phyloP scores from a whole-genome alignment of 345 rosid genomes.

The Xanthoceras sorbifolium region DNA sequence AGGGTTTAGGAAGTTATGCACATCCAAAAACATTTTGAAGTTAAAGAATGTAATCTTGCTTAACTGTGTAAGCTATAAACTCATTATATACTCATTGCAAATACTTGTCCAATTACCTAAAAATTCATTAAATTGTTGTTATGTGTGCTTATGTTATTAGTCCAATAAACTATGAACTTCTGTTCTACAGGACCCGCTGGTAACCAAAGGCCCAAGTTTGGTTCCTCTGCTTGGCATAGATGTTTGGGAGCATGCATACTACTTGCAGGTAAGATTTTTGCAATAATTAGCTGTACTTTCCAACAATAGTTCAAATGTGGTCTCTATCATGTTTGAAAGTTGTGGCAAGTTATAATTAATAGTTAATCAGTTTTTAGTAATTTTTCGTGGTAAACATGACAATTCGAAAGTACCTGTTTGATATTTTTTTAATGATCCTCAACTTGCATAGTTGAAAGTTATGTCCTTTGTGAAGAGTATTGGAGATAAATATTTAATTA shows the following conservation, averaged over 20 bases:
- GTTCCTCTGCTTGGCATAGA: conserved; percentile 90
- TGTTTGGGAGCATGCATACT: conserved; percentile 99
- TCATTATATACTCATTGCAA: neutral
- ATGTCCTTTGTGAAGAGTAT: too few species aligned
- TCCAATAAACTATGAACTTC: neutral
- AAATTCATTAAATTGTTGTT: neutral
- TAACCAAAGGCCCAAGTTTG: conserved; percentile 71
- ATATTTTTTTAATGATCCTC: too few species aligned
- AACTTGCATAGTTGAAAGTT: too few species aligned
- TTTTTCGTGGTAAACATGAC: neutral
- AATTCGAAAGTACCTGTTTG: neutral
- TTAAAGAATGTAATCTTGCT: neutral
- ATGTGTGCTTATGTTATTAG: neutral
- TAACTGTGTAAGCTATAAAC: neutral
- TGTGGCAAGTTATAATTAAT: too few species aligned
- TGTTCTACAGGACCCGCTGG: conserved; percentile 74
- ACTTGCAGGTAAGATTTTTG: conserved; percentile 66
- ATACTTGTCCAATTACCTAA: neutral
- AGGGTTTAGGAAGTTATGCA: neutral
- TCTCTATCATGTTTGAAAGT: neutral
- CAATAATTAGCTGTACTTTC: neutral
- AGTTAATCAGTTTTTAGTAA: neutral
- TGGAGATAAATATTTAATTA: too few species aligned
- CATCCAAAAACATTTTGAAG: neutral
- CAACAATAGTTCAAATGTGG: neutral